Evolutionary conservation across 495 filamentous ascomycete genomes (phyloP), one percentile per base, ranked within the genome.

Genomic region (Penicillium canescens): DNA sequence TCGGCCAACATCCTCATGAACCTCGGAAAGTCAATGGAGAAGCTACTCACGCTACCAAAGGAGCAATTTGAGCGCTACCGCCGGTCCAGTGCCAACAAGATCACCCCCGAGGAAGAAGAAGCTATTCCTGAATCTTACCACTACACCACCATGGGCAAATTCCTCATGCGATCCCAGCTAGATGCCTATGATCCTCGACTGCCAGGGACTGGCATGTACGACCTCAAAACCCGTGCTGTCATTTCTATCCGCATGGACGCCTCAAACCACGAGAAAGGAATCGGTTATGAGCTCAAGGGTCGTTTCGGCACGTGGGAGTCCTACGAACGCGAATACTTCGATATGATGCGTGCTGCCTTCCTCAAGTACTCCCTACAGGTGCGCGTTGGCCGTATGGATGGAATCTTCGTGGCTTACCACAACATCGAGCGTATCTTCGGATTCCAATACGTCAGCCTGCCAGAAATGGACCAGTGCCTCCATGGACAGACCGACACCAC

Each of bases 391-490:
- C 85, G 95, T 18, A 99, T 99, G 94, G 92, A 98, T 57, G 94
- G 94, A 45, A 97, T 98, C 44, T 98, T 97, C 60, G 90, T 97
- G n/a, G 95, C 95, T 11, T 98, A 85, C 67, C 94, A 99, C 72
- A 99, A 99, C 61, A 86, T 90, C 5, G 80, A 96, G 67, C 85
- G 91, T 33, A 96, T 99, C 39, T 99, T 99, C 65, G 94, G 94
- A 0, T 99, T 99, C 70, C 94, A 98, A 68, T 99, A 99, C 62
- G 76, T 99, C 48, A 83, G 84, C 50, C 68, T 96, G 12, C 60
- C 78, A 2, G 95, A 98, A 61, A 94, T 99, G 89, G 94, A 99
- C 67, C 66, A 74, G 12, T 78, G 89, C 0, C 64, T 99, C 6
- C 94, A 99, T 62, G 91, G 90, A 18, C 83, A 86, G 48, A 56